phyloP scores from a whole-genome alignment of 345 rosid species.

The Sonneratia alba region DNA sequence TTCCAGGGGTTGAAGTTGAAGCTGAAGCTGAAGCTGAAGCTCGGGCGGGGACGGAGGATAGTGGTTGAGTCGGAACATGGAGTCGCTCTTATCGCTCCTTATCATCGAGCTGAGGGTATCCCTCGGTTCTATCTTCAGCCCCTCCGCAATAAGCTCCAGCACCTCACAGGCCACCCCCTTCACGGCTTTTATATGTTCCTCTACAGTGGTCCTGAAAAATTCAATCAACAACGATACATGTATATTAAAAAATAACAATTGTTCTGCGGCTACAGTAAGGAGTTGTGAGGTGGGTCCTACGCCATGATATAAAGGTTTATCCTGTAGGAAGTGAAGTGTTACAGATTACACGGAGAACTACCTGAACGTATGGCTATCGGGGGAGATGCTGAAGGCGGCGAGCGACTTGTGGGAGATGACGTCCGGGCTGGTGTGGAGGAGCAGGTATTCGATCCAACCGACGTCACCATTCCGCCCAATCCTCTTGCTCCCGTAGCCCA shows the following conservation, averaged over 20 bases:
- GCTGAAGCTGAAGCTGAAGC: constrained; percentile 1
- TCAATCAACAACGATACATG: neutral
- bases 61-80: constrained; percentile 42
- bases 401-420: neutral
- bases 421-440: constrained; percentile 16
- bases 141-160: constrained; percentile 29
- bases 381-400: neutral
- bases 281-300: too few relatives aligned
- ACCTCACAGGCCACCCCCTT: constrained; percentile 23
- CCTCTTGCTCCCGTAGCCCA: constrained; percentile 30
- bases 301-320: neutral
- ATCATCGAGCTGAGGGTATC: constrained; percentile 23
- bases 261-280: too few relatives aligned
- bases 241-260: neutral
- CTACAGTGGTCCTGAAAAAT: constrained; percentile 8
- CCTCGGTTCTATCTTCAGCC: constrained; percentile 23
- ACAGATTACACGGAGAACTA: neutral
- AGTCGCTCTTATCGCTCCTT: constrained; percentile 33
- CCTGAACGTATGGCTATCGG: neutral
- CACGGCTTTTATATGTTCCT: constrained; percentile 23
- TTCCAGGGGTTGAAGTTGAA: neutral
- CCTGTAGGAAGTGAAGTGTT: neutral
- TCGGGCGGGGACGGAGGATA: constrained; percentile 38
- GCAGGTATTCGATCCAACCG: constrained; percentile 29
- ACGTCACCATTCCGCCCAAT: constrained; percentile 28